Conservation (phyloP, 495 filamentous ascomycete species). For the Geopyxis carbonaria region DNA sequence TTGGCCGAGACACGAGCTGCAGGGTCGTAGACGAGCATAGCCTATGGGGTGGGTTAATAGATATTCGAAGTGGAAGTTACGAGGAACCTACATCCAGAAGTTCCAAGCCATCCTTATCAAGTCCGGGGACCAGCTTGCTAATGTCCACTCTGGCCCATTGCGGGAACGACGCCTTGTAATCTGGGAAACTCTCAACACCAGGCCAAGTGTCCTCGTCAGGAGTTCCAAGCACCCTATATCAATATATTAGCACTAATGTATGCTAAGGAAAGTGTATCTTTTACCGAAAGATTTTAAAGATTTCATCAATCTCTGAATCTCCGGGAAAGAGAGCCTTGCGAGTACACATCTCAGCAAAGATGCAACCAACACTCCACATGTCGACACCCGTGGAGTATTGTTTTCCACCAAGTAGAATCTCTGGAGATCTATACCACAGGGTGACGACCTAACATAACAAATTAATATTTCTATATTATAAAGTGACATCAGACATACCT, state of each 20-base stretch:
- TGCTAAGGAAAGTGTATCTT: slow-evolving; percentile 22
- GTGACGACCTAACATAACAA: slow-evolving; percentile 59
- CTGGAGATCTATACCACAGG: slow-evolving; percentile 94
- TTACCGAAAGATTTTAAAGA: slow-evolving; percentile 97
- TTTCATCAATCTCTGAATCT: slow-evolving; percentile 98
- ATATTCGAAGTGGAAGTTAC: neutral
- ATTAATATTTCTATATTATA: neutral
- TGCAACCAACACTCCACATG: slow-evolving; percentile 98
- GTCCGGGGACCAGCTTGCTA: slow-evolving; percentile 38
- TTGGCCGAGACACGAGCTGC: slow-evolving; percentile 88
- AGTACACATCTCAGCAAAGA: slow-evolving; percentile 99
- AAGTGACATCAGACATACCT: slow-evolving; percentile 35
- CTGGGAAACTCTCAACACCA: slow-evolving; percentile 90
- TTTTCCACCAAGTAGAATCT: slow-evolving; percentile 89
- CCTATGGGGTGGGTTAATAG: slow-evolving; percentile 5
- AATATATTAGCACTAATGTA: slow-evolving; percentile 2
- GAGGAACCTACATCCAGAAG: slow-evolving; percentile 51
- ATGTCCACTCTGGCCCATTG: slow-evolving; percentile 71
- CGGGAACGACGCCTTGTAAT: slow-evolving; percentile 93
- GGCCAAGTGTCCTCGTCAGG: slow-evolving; percentile 82
- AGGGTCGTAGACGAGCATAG: slow-evolving; percentile 85
- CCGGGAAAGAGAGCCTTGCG: slow-evolving; percentile 94
- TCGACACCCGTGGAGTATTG: slow-evolving; percentile 98
- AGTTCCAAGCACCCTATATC: slow-evolving; percentile 67
- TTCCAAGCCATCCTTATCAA: slow-evolving; percentile 66